Conservation (phyloP, 73 alveolate species). For the Durusdinium trenchii region DNA sequence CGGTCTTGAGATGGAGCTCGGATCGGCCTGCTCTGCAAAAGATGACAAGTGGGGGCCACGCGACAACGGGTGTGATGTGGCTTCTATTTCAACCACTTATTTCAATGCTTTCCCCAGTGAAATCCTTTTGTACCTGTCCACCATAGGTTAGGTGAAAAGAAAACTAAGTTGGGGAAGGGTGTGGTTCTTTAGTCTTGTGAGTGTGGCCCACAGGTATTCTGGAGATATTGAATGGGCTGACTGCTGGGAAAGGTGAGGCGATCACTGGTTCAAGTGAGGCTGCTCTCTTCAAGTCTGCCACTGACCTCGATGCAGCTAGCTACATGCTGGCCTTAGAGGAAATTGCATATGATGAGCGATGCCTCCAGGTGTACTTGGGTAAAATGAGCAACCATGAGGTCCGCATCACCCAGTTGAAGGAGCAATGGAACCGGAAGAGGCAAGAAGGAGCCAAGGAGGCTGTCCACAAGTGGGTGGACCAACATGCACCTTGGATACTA, state of each 20-base stretch:
- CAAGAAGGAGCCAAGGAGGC: background rate
- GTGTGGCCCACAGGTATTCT: background rate
- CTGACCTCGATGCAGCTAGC: background rate
- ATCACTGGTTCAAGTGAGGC: background rate
- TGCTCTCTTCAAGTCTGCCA: background rate
- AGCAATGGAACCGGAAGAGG: background rate
- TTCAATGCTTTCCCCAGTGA: background rate
- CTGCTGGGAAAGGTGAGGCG: background rate
- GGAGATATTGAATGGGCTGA: background rate
- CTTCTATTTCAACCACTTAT: background rate
- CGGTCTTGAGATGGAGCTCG: constrained; percentile 10
- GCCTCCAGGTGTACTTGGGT: background rate
- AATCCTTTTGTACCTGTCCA: too few relatives aligned
- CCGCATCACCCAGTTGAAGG: background rate
- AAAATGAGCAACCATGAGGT: background rate
- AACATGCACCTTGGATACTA: background rate
- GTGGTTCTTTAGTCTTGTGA: background rate
- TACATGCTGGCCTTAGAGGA: background rate
- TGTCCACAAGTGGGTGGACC: background rate
- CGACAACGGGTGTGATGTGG: background rate
- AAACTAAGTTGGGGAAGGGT: too few relatives aligned
- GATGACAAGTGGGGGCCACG: constrained; percentile 38
- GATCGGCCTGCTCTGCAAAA: background rate
- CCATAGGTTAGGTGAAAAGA: too few relatives aligned
- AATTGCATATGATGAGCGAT: constrained; percentile 5